These are phyloP conservation scores for Tilletia setariae DNA, from an alignment of 1,284 basidiomycete genomes.

Conservation along the genomic window DNA sequence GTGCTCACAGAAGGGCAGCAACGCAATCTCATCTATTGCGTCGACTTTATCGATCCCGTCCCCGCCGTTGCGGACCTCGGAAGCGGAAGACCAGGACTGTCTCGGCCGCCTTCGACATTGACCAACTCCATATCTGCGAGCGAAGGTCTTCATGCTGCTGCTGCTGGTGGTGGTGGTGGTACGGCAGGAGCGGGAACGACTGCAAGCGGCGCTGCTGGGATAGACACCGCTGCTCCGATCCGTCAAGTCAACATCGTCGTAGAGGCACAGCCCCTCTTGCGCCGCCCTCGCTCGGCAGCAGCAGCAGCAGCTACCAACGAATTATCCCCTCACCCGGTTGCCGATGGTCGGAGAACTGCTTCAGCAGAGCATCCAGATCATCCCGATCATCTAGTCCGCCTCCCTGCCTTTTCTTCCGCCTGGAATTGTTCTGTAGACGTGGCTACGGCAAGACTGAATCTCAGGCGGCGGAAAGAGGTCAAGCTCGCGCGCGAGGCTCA, in stretches of 20 bases:
- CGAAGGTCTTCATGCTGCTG: too few relatives aligned
- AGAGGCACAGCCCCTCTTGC: neutral
- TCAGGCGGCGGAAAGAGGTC: neutral
- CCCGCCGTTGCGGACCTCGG: neutral
- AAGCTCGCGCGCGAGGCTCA: neutral
- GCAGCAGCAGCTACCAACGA: too few relatives aligned
- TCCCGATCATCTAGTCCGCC: neutral
- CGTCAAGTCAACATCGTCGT: slow-evolving; percentile 15
- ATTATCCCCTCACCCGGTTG: too few relatives aligned
- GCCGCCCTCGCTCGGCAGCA: neutral
- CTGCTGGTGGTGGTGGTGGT: neutral
- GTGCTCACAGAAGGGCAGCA: slow-evolving; percentile 9
- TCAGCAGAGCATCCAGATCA: too few relatives aligned
- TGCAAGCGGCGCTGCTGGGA: too few relatives aligned
- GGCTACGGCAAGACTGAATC: neutral
- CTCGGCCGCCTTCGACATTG: neutral
- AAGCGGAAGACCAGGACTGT: neutral
- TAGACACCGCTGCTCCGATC: neutral
- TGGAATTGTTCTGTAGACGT: slow-evolving; percentile 13
- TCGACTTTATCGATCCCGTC: slow-evolving; percentile 6
- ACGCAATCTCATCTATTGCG: slow-evolving; percentile 12
- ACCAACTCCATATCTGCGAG: too few relatives aligned
- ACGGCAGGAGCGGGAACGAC: too few relatives aligned
- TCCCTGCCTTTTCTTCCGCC: slow-evolving; percentile 7
- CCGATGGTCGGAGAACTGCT: too few relatives aligned